Conservation (phyloP, 2,329 filamentous ascomycete species). For the Penicillium sp. region DNA sequence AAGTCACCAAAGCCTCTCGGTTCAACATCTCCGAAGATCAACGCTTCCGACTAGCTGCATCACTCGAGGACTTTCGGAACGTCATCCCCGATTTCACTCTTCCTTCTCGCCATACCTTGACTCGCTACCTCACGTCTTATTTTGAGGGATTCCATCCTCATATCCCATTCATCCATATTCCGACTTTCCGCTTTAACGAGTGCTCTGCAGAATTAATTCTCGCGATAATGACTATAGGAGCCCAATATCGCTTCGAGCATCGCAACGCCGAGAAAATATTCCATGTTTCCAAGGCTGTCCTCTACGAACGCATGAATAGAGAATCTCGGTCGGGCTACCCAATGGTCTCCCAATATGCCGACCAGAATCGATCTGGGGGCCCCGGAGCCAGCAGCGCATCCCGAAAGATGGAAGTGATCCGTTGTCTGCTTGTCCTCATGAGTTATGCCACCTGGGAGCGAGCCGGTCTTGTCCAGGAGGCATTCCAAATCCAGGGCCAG, state of each 20-base stretch:
- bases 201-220: constrained; percentile 70
- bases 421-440: constrained; percentile 37
- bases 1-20: constrained; percentile 24
- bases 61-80: constrained; percentile 35
- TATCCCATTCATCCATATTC: constrained; percentile 68
- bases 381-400: constrained; percentile 19
- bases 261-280: constrained; percentile 42
- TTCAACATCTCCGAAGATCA: constrained; percentile 37
- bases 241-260: constrained; percentile 55
- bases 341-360: constrained; percentile 7
- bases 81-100: constrained; percentile 60
- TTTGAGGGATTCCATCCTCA: constrained; percentile 68
- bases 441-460: constrained; percentile 39
- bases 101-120: constrained; percentile 70
- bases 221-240: constrained; percentile 66
- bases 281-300: constrained; percentile 64
- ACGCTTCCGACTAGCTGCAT: constrained; percentile 34
- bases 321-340: constrained; percentile 28
- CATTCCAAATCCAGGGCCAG: constrained; percentile 35
- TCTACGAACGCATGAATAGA: constrained; percentile 61
- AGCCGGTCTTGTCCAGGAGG: constrained; percentile 37
- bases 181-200: constrained; percentile 67
- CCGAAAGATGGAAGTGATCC: constrained; percentile 35
- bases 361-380: constrained; percentile 14
- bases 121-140: constrained; percentile 71